Evolutionary conservation across 2,329 filamentous ascomycete genomes (phyloP), one percentile per base, ranked within the genome.

Genomic region (Spiromastix sp.): DNA sequence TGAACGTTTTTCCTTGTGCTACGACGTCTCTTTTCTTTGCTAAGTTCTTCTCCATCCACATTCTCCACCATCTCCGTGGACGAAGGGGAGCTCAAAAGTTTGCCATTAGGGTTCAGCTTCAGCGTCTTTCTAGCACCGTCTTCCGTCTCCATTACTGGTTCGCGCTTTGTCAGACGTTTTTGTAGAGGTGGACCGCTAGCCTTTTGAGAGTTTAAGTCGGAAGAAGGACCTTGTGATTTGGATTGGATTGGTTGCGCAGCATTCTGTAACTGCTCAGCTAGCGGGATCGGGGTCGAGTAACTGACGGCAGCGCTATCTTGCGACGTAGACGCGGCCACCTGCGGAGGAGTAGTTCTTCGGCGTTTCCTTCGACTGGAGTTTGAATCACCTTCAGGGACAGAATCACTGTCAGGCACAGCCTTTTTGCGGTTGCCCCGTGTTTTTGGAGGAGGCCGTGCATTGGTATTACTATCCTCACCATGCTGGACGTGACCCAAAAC

Each of bases 81-180:
- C 6, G 42, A 47, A 8, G 63, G 59, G 1, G 60, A 62, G 15
- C 52, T 56, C n/a, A 64, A 41, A 20, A 66, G 46, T 37, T 58
- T 65, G 10, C 63, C 64, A 45, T 67, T 64, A 1, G 52, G 32
- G 35, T 60, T 63, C 11, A 67, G 39, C 36, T 56, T 60, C 17
- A 67, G 40, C 3, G 49, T 56, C 39, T 76, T 81, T 3, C 21
- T 24, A 24, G 21, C 7, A 7, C 21, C 7, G n/a, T n/a, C n/a
- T n/a, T n/a, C n/a, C n/a, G n/a, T n/a, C n/a, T n/a, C n/a, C n/a
- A n/a, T n/a, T n/a, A n/a, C n/a, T n/a, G n/a, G n/a, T n/a, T n/a
- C n/a, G n/a, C n/a, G n/a, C n/a, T n/a, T n/a, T n/a, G n/a, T n/a
- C n/a, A n/a, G n/a, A n/a, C n/a, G n/a, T n/a, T n/a, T n/a, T n/a